Evolutionary conservation across 2,329 filamentous ascomycete genomes (phyloP), one percentile per base, ranked within the genome.

Genomic region (Alternaria incomplexa): DNA sequence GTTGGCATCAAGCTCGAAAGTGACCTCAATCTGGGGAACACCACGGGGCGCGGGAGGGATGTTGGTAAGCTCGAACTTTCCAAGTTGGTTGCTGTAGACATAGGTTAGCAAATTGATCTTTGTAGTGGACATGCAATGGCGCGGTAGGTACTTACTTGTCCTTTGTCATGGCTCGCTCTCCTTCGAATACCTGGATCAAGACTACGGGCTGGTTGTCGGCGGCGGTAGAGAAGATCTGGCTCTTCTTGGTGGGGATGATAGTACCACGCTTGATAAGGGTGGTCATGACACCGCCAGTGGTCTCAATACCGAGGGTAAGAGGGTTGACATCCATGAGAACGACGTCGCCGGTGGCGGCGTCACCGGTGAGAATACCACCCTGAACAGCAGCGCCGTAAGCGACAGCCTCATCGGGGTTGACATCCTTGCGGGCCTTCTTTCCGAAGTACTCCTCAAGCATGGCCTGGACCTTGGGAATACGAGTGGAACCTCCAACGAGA

Each of bases 331-430:
- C 94, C 93, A 97, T 96, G 75, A 97, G 93, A 79, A 97, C 93
- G 68, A 97, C 81, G 5, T 90, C 89, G n/a, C 84, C 86, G 67
- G 92, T 92, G 78, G 90, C 91, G 78, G 91, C 88, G 85, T 97
- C 93, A 72, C 93, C 93, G 73, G 93, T 91, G 67, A 99, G 87
- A 79, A 98, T 90, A 91, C 94, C 95, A 85, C 91, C 96, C 85
- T 99, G 96, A 74, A 98, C 93, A 73, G 96, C 95, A 69, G 96
- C 96, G 85, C 96, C 96, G 81, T 94, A 98, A 79, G 96, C 96
- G 74, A 98, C 96, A 85, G 96, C 96, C 87, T 98, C 96, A 80
- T 99, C 96, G 75, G 96, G 96, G 89, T 98, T 98, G 82, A 99
- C 97, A 84, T 93, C 93, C 93, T 98, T 98, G 88, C 91, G 94